Evolutionary conservation across 2,329 filamentous ascomycete species (phyloP), one percentile per base, ranked within the genome.

Genomic region (Penicillium thymicola): DNA sequence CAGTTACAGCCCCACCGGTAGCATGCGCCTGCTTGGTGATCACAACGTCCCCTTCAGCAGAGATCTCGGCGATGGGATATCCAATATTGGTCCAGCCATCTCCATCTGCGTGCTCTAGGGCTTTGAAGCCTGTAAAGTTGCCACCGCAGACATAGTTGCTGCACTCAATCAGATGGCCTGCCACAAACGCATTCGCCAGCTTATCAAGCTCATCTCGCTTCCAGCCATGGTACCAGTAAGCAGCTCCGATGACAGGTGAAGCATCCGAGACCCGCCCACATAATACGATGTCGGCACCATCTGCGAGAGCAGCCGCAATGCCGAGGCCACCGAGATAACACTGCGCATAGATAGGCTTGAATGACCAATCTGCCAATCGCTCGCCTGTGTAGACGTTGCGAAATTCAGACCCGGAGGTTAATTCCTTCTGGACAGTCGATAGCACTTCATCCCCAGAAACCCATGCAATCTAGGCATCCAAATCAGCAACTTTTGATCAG

Each of bases 391-490:
- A 75, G 28, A 77, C 67, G 49, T 76, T 76, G 36, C 67, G 73
- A 61, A 76, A 76, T 2, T 66, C 67, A 5, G 64, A 65, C 37
- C 72, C 73, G 13, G 61, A 64, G 1, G 63, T 55, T n/a, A 75
- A 57, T 2, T 65, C 64, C 5, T 64, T 51, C 50, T 72, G 66
- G 34, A 77, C 62, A 1, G 68, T 67, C 3, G 70, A 65, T 5
- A 77, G 62, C 6, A 77, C 73, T 58, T 78, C 75, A 58, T 81
- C 79, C 2, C 79, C 79, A 37, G 75, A 76, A 21, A 81, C 70
- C 73, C 76, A 81, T 10, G 79, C 79, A 3, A 81, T 73, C 60
- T 63, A 21, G 50, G 7, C 11, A 30, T 4, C 8, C 28, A 21
- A 41, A 18, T 44, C 9, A 53, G 44, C 30, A n/a, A 43, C 21